A percentile compares a stretch with the other conserved stretches of the same genome.
Conservation (phyloP, 1,284 basidiomycete genomes). For the Microbotryum saponariae region DNA sequence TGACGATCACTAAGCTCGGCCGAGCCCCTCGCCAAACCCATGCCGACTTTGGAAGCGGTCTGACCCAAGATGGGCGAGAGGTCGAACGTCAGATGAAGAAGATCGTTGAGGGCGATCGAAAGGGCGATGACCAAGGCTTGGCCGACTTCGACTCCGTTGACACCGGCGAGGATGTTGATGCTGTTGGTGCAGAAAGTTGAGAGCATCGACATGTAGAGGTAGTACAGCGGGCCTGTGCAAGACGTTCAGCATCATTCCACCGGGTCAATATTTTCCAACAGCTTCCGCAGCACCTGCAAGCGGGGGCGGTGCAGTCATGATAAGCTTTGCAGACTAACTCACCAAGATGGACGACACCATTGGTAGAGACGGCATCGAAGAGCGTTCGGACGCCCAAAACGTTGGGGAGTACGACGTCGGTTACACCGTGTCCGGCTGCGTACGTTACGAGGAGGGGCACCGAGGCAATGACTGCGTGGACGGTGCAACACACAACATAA, state of each 20-base stretch:
- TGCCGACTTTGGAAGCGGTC: conserved; percentile 7
- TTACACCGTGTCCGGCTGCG: conserved; percentile 86
- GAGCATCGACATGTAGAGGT: conserved; percentile 89
- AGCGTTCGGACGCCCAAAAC: conserved; percentile 40
- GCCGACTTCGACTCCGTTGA: conserved; percentile 90
- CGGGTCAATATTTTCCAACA: not conserved
- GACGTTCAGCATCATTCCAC: not conserved
- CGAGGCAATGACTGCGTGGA: conserved; percentile 64
- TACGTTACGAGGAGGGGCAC: conserved; percentile 94
- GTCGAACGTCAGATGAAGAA: conserved; percentile 69
- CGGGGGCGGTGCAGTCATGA: not conserved
- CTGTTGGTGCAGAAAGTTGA: conserved; percentile 97
- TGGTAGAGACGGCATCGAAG: conserved; percentile 48
- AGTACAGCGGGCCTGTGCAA: conserved; percentile 75
- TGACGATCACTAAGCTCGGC: conserved; percentile 80
- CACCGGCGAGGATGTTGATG: conserved; percentile 97
- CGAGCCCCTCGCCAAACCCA: conserved; percentile 27
- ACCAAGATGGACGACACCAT: conserved; percentile 77
- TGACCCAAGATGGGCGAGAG: conserved; percentile 10
- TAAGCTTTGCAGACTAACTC: conserved; percentile 14
- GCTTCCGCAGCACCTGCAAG: not conserved
- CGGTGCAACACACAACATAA: not conserved
- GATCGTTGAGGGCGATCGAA: conserved; percentile 83
- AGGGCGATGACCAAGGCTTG: conserved; percentile 89
- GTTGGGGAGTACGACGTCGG: conserved; percentile 88